phyloP scores from a whole-genome alignment of 23 red algal species.

The Gracilaria vermiculophylla region DNA sequence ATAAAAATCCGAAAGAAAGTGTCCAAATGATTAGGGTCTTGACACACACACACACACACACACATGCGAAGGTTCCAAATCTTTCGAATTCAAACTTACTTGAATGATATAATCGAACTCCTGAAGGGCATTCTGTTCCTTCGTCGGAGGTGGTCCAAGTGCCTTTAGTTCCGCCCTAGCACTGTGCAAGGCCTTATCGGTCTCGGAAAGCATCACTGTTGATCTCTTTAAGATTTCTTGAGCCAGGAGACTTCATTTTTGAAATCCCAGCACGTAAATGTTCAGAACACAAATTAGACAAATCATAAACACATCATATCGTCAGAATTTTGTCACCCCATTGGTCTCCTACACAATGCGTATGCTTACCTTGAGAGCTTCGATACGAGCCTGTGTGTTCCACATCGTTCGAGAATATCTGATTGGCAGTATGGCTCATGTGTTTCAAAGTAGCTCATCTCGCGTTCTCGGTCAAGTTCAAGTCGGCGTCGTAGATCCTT shows the following conservation, averaged over 20 bases:
- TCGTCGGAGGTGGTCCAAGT: not conserved
- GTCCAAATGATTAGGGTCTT: too few relatives aligned
- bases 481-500: not conserved
- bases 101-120: not conserved
- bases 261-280: too few relatives aligned
- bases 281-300: too few relatives aligned
- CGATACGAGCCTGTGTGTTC: not conserved
- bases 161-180: not conserved
- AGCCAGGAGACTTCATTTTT: too few relatives aligned
- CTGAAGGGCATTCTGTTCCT: not conserved
- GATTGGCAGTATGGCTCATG: not conserved
- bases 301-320: too few relatives aligned
- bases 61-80: too few relatives aligned
- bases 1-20: too few relatives aligned
- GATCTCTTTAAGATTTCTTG: not conserved
- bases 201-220: conserved; percentile 6
- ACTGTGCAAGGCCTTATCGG: not conserved
- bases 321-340: too few relatives aligned
- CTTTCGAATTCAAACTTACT: not conserved
- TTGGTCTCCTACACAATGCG: too few relatives aligned
- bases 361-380: conserved; percentile 14
- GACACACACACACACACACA: too few relatives aligned
- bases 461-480: not conserved
- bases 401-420: not conserved
- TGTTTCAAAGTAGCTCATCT: not conserved